These are phyloP conservation scores for Carpinus fangiana DNA, from an alignment of 306 rosid species.

Conservation along the genomic window DNA sequence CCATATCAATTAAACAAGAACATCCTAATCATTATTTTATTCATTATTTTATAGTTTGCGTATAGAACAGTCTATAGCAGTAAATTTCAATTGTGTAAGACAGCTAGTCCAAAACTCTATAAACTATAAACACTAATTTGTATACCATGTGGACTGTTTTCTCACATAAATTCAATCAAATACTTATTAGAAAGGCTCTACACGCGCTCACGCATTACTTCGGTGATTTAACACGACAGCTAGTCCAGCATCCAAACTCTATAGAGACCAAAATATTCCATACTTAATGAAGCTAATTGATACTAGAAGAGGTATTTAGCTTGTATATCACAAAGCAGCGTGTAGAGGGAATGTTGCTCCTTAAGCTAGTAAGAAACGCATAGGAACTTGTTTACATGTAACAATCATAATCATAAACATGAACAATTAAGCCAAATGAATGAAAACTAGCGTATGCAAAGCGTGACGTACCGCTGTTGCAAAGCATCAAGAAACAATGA, in stretches of 20 bases:
- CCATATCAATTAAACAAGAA: background rate
- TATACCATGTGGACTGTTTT: background rate
- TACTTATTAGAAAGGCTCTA: background rate
- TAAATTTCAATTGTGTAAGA: background rate
- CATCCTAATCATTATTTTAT: background rate
- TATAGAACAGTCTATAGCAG: background rate
- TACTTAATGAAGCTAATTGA: background rate
- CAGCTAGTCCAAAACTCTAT: background rate
- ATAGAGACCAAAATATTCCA: background rate
- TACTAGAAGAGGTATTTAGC: background rate
- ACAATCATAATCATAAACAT: background rate
- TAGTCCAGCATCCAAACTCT: background rate
- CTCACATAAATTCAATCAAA: background rate
- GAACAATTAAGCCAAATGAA: background rate
- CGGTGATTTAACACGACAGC: background rate
- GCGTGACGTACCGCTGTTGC: slow-evolving; percentile 48
- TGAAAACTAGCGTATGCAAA: background rate
- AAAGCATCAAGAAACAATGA: slow-evolving; percentile 90
- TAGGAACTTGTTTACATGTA: background rate
- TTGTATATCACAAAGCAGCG: background rate
- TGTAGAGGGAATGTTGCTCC: background rate
- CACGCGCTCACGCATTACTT: background rate
- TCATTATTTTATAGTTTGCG: background rate
- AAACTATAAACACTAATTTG: background rate
- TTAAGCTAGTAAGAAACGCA: background rate